Conservation (phyloP, 1,139 yeast genomes). For the Kodamaea anthophila region DNA sequence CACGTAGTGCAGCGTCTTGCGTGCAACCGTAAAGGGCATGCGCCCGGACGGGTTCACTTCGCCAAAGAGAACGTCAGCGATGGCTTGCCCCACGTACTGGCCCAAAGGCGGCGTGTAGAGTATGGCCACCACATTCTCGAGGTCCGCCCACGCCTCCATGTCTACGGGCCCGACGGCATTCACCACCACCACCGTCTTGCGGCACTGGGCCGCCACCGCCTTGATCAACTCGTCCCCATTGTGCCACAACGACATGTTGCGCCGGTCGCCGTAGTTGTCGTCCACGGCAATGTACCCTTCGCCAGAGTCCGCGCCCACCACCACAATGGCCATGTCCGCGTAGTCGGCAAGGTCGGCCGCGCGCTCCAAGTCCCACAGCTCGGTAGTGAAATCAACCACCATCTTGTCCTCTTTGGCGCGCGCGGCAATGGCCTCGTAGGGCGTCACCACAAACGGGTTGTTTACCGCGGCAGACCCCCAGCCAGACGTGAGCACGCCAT, state of each 20-base stretch:
- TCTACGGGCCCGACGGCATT: constrained; percentile 56
- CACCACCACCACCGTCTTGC: constrained; percentile 52
- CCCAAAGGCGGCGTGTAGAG: constrained; percentile 54
- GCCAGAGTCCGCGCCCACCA: constrained; percentile 50
- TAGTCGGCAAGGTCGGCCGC: constrained; percentile 40
- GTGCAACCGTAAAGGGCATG: constrained; percentile 59
- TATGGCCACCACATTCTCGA: constrained; percentile 53
- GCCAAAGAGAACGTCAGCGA: constrained; percentile 47
- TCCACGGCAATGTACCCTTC: constrained; percentile 57
- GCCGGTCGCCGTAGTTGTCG: constrained; percentile 55
- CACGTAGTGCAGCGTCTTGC: constrained; percentile 48
- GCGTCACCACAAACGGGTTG: constrained; percentile 50
- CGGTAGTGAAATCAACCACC: constrained; percentile 37
- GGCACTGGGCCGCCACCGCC: constrained; percentile 41
- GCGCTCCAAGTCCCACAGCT: constrained; percentile 40
- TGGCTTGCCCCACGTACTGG: constrained; percentile 42
- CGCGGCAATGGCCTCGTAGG: constrained; percentile 45
- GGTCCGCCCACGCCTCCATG: constrained; percentile 53
- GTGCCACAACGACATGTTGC: constrained; percentile 53
- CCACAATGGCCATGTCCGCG: constrained; percentile 48
- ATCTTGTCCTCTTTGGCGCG: constrained; percentile 40
- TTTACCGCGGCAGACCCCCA: constrained; percentile 46
- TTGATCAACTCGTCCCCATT: constrained; percentile 52
- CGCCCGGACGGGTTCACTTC: constrained; percentile 57
- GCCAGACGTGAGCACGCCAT: constrained; percentile 17